Evolutionary conservation across 176 grass and related monocot species (phyloP).

Genomic region (Metroxylon sagu): DNA sequence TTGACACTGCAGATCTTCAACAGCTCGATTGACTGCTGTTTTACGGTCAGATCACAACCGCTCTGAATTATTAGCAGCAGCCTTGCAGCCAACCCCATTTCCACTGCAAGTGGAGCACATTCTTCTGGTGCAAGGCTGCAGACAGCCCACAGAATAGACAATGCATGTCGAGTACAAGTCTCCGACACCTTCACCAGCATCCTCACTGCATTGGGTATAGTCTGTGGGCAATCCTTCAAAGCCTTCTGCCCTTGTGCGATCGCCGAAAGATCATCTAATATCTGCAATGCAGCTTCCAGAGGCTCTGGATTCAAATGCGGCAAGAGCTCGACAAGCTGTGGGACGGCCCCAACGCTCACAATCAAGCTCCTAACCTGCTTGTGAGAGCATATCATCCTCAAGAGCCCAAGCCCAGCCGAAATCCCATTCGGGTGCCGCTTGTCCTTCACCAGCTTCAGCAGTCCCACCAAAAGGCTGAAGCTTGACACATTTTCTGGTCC

Average conservation of each 20-base stretch:
- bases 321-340: conserved; percentile 63
- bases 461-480: conserved; percentile 65
- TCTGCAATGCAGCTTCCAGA: conserved; percentile 53
- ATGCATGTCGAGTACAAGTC: conserved; percentile 47
- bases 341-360: conserved; percentile 59
- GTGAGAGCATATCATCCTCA: conserved; percentile 58
- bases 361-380: conserved; percentile 45
- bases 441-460: conserved; percentile 66
- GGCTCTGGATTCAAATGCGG: conserved; percentile 39
- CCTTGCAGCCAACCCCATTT: conserved; percentile 63
- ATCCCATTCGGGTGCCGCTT: conserved; percentile 50
- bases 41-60: conserved; percentile 56
- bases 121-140: conserved; percentile 79
- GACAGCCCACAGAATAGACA: conserved; percentile 66
- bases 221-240: conserved; percentile 65
- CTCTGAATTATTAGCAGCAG: conserved; percentile 87
- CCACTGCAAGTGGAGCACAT: conserved; percentile 45
- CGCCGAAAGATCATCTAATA: conserved; percentile 48
- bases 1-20: conserved; percentile 76
- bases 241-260: conserved; percentile 43
- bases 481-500: conserved; percentile 73
- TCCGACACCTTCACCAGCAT: conserved; percentile 81
- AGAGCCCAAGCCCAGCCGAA: conserved; percentile 41
- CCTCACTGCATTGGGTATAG: conserved; percentile 56
- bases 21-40: conserved; percentile 69